These are phyloP conservation scores for Leccinum pallidistipes DNA, from an alignment of 1,284 basidiomycete species.

Conservation along the genomic window DNA sequence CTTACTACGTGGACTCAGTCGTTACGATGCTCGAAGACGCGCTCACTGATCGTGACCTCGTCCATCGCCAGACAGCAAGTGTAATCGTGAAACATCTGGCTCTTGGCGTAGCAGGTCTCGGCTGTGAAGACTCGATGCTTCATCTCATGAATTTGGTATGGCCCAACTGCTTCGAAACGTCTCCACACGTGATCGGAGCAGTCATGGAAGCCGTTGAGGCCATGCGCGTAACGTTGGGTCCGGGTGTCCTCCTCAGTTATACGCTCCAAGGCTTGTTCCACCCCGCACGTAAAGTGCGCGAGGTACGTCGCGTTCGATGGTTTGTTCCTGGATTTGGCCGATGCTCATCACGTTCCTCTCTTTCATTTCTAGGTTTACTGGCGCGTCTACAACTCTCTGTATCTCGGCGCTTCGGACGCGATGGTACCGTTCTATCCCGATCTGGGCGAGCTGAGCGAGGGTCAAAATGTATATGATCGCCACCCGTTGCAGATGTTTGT, in stretches of 20 bases:
- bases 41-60: slow-evolving; percentile 95
- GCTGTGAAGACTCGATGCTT: slow-evolving; percentile 96
- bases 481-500: slow-evolving; percentile 84
- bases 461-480: slow-evolving; percentile 85
- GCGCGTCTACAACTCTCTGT: slow-evolving; percentile 90
- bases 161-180: slow-evolving; percentile 99
- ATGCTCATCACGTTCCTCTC: slow-evolving; percentile 1
- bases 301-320: no score
- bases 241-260: slow-evolving; percentile 90
- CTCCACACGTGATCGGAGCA: slow-evolving; percentile 96
- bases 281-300: slow-evolving; percentile 94
- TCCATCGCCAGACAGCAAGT: slow-evolving; percentile 96
- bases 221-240: slow-evolving; percentile 94
- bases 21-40: slow-evolving; percentile 98
- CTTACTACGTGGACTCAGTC: slow-evolving; percentile 97
- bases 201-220: slow-evolving; percentile 92
- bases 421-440: slow-evolving; percentile 96
- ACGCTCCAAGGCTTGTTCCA: slow-evolving; percentile 93
- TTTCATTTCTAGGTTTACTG: slow-evolving; percentile 62
- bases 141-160: slow-evolving; percentile 98
- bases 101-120: slow-evolving; percentile 94
- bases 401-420: slow-evolving; percentile 86
- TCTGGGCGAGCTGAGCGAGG: slow-evolving; percentile 82
- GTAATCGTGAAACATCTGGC: slow-evolving; percentile 99
- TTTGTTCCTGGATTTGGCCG: background rate